Conservation (phyloP, 805 yeast species). For the Saturnispora galanensis region DNA sequence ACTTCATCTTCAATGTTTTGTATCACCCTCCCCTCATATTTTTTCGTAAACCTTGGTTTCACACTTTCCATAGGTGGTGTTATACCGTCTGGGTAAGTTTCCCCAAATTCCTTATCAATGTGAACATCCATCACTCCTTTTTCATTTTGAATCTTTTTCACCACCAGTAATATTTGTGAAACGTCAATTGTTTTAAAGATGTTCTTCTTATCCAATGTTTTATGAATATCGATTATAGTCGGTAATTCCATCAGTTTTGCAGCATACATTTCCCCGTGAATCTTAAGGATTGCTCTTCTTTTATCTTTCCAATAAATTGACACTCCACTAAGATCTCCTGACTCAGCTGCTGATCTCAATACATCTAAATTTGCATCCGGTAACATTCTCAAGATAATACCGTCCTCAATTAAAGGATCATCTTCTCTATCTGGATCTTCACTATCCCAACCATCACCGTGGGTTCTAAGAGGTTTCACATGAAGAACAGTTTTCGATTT, state of each 20-base stretch:
- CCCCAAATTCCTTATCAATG: slow-evolving; percentile 33
- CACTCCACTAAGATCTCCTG: slow-evolving; percentile 63
- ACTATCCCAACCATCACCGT: slow-evolving; percentile 94
- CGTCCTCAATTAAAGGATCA: slow-evolving; percentile 87
- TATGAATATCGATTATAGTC: slow-evolving; percentile 75
- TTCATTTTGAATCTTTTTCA: slow-evolving; percentile 39
- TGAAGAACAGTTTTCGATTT: slow-evolving; percentile 35
- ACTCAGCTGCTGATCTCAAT: slow-evolving; percentile 64
- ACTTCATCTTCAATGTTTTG: slow-evolving; percentile 73
- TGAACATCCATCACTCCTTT: slow-evolving; percentile 35
- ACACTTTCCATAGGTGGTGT: slow-evolving; percentile 72
- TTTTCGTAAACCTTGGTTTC: slow-evolving; percentile 60
- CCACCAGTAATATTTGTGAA: slow-evolving; percentile 73
- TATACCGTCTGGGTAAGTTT: slow-evolving; percentile 62
- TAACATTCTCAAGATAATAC: slow-evolving; percentile 67
- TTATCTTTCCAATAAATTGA: slow-evolving; percentile 76
- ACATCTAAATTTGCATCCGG: slow-evolving; percentile 60
- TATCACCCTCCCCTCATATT: slow-evolving; percentile 59
- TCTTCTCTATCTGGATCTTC: slow-evolving; percentile 95
- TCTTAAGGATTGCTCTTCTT: slow-evolving; percentile 63
- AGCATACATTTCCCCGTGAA: slow-evolving; percentile 64
- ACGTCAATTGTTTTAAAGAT: slow-evolving; percentile 80
- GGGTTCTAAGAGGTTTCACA: slow-evolving; percentile 54
- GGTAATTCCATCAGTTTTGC: slow-evolving; percentile 88
- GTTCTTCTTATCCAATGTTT: slow-evolving; percentile 82